Conservation (phyloP, 2,329 filamentous ascomycete genomes). For the Fusarium verrucosum region DNA sequence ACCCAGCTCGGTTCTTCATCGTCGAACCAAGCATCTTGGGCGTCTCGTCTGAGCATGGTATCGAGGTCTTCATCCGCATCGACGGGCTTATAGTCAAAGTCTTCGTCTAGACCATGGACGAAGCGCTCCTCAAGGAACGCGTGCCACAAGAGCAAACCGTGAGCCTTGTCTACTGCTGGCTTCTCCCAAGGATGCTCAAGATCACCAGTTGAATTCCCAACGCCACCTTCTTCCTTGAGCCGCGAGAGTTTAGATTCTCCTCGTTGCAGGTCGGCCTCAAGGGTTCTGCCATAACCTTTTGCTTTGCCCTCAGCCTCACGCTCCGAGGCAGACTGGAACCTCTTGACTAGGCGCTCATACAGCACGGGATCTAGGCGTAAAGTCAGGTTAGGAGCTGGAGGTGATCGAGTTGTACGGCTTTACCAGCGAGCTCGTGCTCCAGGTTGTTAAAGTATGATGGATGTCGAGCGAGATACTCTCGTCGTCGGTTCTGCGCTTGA, state of each 20-base stretch:
- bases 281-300: constrained; percentile 80
- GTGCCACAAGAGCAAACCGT: constrained; percentile 74
- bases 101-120: constrained; percentile 75
- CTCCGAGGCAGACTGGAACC: constrained; percentile 78
- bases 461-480: constrained; percentile 77
- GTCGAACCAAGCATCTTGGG: constrained; percentile 82
- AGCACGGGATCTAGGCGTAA: constrained; percentile 73
- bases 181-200: constrained; percentile 53
- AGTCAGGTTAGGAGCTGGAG: constrained; percentile 10
- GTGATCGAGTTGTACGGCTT: not conserved
- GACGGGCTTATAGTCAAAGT: constrained; percentile 79
- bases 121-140: constrained; percentile 79
- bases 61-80: constrained; percentile 80
- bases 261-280: constrained; percentile 80
- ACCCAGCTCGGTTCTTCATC: constrained; percentile 77
- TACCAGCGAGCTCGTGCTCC: constrained; percentile 66
- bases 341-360: constrained; percentile 82
- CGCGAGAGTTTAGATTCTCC: constrained; percentile 79
- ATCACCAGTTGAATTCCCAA: constrained; percentile 29
- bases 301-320: constrained; percentile 75
- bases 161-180: constrained; percentile 60
- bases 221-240: constrained; percentile 36
- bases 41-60: constrained; percentile 65
- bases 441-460: constrained; percentile 72
- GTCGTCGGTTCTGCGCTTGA: constrained; percentile 76